phyloP scores from a whole-genome alignment of 495 filamentous ascomycete species.

The Stereocaulon alpinum region DNA sequence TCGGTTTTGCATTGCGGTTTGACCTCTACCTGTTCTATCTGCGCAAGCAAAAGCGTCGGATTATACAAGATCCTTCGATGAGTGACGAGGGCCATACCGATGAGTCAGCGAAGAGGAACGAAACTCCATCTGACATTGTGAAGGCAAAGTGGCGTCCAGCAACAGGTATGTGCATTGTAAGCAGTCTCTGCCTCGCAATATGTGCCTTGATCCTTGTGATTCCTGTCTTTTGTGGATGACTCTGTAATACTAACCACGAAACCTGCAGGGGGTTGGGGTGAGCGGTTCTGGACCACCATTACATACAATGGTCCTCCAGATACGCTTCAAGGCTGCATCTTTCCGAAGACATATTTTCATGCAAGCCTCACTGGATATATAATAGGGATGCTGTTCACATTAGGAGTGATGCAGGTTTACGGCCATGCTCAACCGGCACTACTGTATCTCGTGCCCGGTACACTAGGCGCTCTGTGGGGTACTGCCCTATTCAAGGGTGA shows the following conservation, averaged over 20 bases:
- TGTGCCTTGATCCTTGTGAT: too few relatives aligned
- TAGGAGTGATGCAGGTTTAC: constrained; percentile 66
- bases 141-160: constrained; percentile 51
- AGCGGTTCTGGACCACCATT: constrained; percentile 67
- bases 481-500: constrained; percentile 67
- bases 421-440: constrained; percentile 83
- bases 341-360: constrained; percentile 83
- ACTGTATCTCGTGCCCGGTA: constrained; percentile 84
- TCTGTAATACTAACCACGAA: too few relatives aligned
- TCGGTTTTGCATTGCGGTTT: constrained; percentile 78
- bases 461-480: constrained; percentile 65
- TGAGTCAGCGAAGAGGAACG: constrained; percentile 15
- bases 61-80: constrained; percentile 6
- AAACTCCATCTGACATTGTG: constrained; percentile 20
- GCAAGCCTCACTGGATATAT: constrained; percentile 70
- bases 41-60: constrained; percentile 33
- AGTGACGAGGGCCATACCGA: constrained; percentile 13
- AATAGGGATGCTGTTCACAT: constrained; percentile 65
- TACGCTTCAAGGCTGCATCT: constrained; percentile 28
- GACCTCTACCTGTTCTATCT: constrained; percentile 80
- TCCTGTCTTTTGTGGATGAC: too few relatives aligned
- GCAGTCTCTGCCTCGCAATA: too few relatives aligned
- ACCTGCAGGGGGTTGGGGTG: constrained; percentile 49
- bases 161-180: constrained; percentile 34
- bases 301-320: constrained; percentile 5